phyloP scores from a whole-genome alignment of 805 yeast species.

The Zygosaccharomyces rouxii region DNA sequence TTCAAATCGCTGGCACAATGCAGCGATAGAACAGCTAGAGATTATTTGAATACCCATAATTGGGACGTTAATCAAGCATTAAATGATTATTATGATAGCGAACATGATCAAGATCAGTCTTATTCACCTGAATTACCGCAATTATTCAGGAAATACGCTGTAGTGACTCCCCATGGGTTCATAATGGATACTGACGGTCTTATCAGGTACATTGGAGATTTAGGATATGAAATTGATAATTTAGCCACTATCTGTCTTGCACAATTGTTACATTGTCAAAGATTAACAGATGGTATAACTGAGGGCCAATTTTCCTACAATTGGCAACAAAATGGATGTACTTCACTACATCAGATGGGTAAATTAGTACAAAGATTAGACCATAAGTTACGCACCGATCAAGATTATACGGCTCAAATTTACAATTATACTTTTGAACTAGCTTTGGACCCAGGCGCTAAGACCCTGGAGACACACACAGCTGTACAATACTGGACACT shows the following conservation, averaged over 20 bases:
- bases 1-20: constrained; percentile 26
- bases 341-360: constrained; percentile 46
- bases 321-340: constrained; percentile 30
- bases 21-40: constrained; percentile 17
- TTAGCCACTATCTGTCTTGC: constrained; percentile 65
- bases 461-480: constrained; percentile 50
- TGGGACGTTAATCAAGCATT: constrained; percentile 32
- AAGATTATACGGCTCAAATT: constrained; percentile 47
- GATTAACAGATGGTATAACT: constrained; percentile 20
- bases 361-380: constrained; percentile 35
- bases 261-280: constrained; percentile 48
- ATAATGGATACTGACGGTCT: constrained; percentile 78
- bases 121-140: constrained; percentile 20
- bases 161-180: constrained; percentile 21
- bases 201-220: constrained; percentile 56
- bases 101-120: constrained; percentile 1
- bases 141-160: constrained; percentile 21
- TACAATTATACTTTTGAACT: constrained; percentile 71
- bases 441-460: constrained; percentile 55
- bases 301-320: constrained; percentile 21
- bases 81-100: constrained; percentile 32
- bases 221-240: constrained; percentile 73
- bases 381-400: constrained; percentile 34
- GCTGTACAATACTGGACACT: constrained; percentile 78
- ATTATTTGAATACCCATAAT: constrained; percentile 23